These are phyloP conservation scores for Digitaria exilis DNA, from an alignment of 202 grass and related monocot species.

Conservation along the genomic window DNA sequence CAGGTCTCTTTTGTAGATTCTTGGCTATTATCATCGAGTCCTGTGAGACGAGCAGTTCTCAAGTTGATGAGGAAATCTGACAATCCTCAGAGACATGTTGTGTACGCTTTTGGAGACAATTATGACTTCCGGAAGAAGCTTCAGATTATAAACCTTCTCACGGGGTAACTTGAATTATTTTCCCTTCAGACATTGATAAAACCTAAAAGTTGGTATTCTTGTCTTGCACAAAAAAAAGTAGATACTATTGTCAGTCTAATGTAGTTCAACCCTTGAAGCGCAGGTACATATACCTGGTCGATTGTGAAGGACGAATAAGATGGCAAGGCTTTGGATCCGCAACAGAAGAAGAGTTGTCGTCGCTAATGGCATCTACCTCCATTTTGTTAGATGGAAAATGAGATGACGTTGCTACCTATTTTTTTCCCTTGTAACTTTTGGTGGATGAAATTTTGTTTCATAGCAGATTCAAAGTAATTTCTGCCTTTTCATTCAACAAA, in stretches of 20 bases:
- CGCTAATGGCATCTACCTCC: conserved; percentile 60
- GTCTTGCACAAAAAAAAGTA: too few species aligned
- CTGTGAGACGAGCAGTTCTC: conserved; percentile 54
- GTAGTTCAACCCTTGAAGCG: conserved; percentile 17
- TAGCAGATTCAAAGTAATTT: neutral
- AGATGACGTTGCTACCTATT: conserved; percentile 8
- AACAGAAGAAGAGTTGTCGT: conserved; percentile 73
- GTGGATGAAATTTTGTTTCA: conserved; percentile 13
- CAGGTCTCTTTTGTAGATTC: conserved; percentile 89
- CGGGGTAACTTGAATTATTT: conserved; percentile 60
- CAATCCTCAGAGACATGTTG: conserved; percentile 55
- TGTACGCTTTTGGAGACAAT: conserved; percentile 83
- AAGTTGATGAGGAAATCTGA: conserved; percentile 74
- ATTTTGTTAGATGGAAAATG: conserved; percentile 77
- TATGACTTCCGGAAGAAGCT: conserved; percentile 86
- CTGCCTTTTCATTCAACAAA: neutral
- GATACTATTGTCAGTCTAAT: conserved; percentile 22
- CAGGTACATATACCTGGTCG: conserved; percentile 92
- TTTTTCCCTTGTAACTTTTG: neutral
- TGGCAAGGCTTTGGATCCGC: conserved; percentile 94
- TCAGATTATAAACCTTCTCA: conserved; percentile 89
- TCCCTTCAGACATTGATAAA: neutral
- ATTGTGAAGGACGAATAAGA: conserved; percentile 82
- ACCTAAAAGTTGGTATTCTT: neutral
- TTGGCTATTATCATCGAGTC: conserved; percentile 70